Base-by-base conservation (phyloP, 2,329 filamentous ascomycete genomes). In the Chalaropsis ovoidea region DNA sequence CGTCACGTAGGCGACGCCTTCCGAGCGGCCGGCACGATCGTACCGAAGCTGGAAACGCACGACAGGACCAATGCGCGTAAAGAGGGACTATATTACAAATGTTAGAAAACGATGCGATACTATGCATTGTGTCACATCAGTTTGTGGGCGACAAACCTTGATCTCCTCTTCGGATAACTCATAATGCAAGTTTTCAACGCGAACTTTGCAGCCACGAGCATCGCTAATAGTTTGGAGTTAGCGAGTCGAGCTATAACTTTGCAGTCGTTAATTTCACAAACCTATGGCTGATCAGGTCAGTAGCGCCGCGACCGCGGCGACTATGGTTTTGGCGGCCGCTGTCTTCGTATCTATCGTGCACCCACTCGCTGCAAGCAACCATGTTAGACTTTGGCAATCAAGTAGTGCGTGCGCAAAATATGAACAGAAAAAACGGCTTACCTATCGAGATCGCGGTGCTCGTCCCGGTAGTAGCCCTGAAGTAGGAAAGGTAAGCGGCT, bases 151-250 rank as follows among this genome's bases (percentile, higher is more conserved):
- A 41, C 76, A 66, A 77, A 95, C 90, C 72, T 88, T 82, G 64
- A 96, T 81, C 72, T 96, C 92, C 45, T 87, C 86, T 74, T 93
- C 85, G 13, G 88, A 92, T 69, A 96, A 81, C 68, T 96, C 92
- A 75, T 95, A 96, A 75, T 96, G 92, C 67, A 96, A 78, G 73
- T 96, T 96, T 68, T 95, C 90, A 68, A 96, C 87, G 69, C 87
- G 86, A 70, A 96, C 76, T 76, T 90, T 93, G 58, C 86, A 80
- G 70, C 86, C 85, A 66, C 77, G 76, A 39, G 77, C 72, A 43
- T 82, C 79, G 71, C 83, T 83, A 69, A 13, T 22, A 58, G 17
- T 54, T 19, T 7, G 42, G 58, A 31, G 8, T 66, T 52, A 62
- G 62, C 8, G 19, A 27, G 1, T 17, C 15, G 3, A 35, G 10